Percentiles rank a stretch among this genome's conserved stretches.
These are phyloP conservation scores for Alternaria burnsii DNA, from an alignment of 2,329 filamentous ascomycete species.

Conservation along the genomic window DNA sequence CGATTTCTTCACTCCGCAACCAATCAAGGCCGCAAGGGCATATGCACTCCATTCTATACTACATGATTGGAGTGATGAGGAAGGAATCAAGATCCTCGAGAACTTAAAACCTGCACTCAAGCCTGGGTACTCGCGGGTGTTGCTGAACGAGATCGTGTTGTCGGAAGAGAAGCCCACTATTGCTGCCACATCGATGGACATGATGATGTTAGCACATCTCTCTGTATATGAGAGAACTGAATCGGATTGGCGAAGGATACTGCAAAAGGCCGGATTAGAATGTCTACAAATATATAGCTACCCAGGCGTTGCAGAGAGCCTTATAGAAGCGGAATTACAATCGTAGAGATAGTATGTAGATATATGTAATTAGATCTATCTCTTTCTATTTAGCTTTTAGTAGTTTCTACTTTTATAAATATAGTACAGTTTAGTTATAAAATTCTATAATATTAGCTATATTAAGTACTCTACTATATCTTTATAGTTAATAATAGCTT, in stretches of 20 bases:
- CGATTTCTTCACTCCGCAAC: constrained; percentile 59
- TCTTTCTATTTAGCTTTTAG: too few species aligned
- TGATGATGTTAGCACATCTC: constrained; percentile 27
- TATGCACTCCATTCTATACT: constrained; percentile 34
- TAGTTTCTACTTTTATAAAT: too few species aligned
- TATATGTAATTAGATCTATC: accelerated
- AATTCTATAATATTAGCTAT: too few species aligned
- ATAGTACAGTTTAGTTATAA: too few species aligned
- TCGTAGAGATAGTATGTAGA: too few species aligned
- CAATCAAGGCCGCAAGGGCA: constrained; percentile 51
- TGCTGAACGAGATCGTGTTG: constrained; percentile 27
- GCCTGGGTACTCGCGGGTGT: constrained; percentile 24
- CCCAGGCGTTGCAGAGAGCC: constrained; percentile 25
- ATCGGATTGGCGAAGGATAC: constrained; percentile 15
- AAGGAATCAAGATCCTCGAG: constrained; percentile 25
- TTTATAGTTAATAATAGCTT: too few species aligned
- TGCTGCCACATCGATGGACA: constrained; percentile 21
- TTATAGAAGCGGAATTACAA: constrained; percentile 24
- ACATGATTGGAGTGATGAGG: constrained; percentile 35
- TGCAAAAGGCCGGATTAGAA: constrained; percentile 19
- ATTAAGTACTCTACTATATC: too few species aligned
- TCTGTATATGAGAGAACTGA: constrained; percentile 19
- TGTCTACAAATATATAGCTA: constrained; percentile 17
- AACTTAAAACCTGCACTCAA: constrained; percentile 24
- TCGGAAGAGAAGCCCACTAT: constrained; percentile 17